Conservation (phyloP, 768 basidiomycete species). For the Tephrocybe sp. region DNA sequence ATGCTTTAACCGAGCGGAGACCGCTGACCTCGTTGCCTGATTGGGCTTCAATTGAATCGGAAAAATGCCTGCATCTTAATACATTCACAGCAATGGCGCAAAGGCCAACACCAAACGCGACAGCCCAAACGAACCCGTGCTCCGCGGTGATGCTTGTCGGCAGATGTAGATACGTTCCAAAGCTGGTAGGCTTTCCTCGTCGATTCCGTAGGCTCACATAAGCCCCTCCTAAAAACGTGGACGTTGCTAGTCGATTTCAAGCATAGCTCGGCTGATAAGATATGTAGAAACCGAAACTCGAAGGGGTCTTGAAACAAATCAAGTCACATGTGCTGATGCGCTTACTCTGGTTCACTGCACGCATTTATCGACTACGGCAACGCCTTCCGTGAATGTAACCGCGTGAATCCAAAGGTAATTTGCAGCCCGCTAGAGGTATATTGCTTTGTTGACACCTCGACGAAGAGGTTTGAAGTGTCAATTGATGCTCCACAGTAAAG, state of each 20-base stretch:
- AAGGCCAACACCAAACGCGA: conserved; percentile 27
- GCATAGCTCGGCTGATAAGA: neutral
- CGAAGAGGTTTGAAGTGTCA: conserved; percentile 34
- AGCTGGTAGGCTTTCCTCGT: conserved; percentile 27
- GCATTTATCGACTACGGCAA: conserved; percentile 40
- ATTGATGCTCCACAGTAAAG: conserved; percentile 27
- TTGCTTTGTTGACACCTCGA: neutral
- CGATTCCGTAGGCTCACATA: too few species aligned
- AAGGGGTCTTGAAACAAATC: conserved; percentile 25
- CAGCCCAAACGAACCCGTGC: conserved; percentile 32
- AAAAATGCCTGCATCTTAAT: conserved; percentile 37
- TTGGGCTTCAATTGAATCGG: too few species aligned
- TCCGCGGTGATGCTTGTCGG: conserved; percentile 33
- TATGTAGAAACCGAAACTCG: conserved; percentile 25
- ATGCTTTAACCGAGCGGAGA: conserved; percentile 40
- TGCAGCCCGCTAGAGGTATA: neutral
- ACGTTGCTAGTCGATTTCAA: neutral
- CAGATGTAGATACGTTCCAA: conserved; percentile 29
- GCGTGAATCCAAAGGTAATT: conserved; percentile 39
- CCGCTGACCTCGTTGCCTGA: conserved; percentile 35
- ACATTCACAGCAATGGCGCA: conserved; percentile 39
- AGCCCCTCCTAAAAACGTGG: too few species aligned
- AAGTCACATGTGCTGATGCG: conserved; percentile 35
- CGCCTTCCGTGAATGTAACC: conserved; percentile 32
- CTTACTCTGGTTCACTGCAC: conserved; percentile 37